A percentile compares a stretch with the other conserved stretches of the same genome.
phyloP scores from a whole-genome alignment of 1,139 yeast species.

The Blastobotrys apis region DNA sequence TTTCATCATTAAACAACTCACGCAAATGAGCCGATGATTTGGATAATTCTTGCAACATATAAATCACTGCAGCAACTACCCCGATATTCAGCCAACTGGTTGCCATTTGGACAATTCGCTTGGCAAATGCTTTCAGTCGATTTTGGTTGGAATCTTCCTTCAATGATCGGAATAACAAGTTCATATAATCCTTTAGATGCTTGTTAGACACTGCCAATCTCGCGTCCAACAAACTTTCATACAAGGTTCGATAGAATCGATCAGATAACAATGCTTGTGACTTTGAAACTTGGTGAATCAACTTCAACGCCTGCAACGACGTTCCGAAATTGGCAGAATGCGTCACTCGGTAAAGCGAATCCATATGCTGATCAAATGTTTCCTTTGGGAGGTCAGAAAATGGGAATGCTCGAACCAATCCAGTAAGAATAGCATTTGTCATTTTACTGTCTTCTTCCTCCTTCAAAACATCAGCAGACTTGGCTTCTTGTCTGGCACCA shows the following conservation, averaged over 20 bases:
- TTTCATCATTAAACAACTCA: slow-evolving; percentile 38
- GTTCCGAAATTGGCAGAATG: slow-evolving; percentile 95
- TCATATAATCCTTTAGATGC: slow-evolving; percentile 76
- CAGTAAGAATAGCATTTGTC: slow-evolving; percentile 88
- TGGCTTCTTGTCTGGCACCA: slow-evolving; percentile 63
- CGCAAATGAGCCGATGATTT: slow-evolving; percentile 47
- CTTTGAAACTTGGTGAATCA: slow-evolving; percentile 67
- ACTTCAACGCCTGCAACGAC: slow-evolving; percentile 83
- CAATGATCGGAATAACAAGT: slow-evolving; percentile 77
- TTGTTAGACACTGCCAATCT: slow-evolving; percentile 80
- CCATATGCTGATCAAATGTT: slow-evolving; percentile 71
- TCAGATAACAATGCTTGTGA: slow-evolving; percentile 42
- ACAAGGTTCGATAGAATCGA: slow-evolving; percentile 81
- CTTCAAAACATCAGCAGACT: slow-evolving; percentile 63
- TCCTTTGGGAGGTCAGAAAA: slow-evolving; percentile 73
- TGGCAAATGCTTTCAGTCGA: slow-evolving; percentile 84
- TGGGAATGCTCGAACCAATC: slow-evolving; percentile 95
- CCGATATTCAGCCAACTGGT: slow-evolving; percentile 86
- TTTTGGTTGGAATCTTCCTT: slow-evolving; percentile 61
- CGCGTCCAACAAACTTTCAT: slow-evolving; percentile 84
- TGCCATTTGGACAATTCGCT: slow-evolving; percentile 82
- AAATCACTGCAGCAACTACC: slow-evolving; percentile 85
- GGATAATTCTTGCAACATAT: slow-evolving; percentile 64
- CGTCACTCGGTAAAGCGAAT: slow-evolving; percentile 82
- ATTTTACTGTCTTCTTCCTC: slow-evolving; percentile 84